Percentiles rank a stretch among this genome's conserved stretches.
phyloP scores from a whole-genome alignment of 2,329 filamentous ascomycete genomes.

The Cadophora sp. region DNA sequence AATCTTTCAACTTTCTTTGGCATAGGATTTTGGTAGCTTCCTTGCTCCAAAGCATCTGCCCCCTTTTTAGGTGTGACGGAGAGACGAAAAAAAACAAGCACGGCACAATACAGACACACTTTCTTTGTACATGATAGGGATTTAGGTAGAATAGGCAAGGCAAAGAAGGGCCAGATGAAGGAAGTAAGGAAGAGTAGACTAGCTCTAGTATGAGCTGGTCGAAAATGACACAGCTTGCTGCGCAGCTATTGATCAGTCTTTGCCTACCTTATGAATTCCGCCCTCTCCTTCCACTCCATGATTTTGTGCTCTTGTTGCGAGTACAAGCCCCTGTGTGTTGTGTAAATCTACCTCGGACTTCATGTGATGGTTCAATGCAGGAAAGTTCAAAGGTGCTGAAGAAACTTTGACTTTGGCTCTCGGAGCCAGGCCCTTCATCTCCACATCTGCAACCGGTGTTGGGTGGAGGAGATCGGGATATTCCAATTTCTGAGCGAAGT shows the following conservation, averaged over 20 bases:
- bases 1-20: constrained; percentile 20
- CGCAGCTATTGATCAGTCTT: not conserved
- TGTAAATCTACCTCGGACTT: too few species aligned
- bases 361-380: too few species aligned
- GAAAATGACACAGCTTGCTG: constrained; percentile 14
- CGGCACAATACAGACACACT: not conserved
- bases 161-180: not conserved
- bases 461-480: too few species aligned
- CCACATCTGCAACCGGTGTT: too few species aligned
- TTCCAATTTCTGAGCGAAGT: too few species aligned
- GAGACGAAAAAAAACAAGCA: not conserved
- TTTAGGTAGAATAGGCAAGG: constrained; percentile 31
- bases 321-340: too few species aligned
- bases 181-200: constrained; percentile 13
- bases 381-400: too few species aligned
- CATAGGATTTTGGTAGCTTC: constrained; percentile 1
- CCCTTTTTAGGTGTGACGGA: not conserved
- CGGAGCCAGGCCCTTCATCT: too few species aligned
- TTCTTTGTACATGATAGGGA: constrained; percentile 28
- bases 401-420: too few species aligned
- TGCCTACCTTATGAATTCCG: too few species aligned
- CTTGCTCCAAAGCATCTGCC: constrained; percentile 3
- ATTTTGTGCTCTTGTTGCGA: not conserved
- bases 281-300: not conserved
- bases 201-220: not conserved